These are phyloP conservation scores for Pichia nakasei DNA, from an alignment of 805 yeast species.

Conservation along the genomic window DNA sequence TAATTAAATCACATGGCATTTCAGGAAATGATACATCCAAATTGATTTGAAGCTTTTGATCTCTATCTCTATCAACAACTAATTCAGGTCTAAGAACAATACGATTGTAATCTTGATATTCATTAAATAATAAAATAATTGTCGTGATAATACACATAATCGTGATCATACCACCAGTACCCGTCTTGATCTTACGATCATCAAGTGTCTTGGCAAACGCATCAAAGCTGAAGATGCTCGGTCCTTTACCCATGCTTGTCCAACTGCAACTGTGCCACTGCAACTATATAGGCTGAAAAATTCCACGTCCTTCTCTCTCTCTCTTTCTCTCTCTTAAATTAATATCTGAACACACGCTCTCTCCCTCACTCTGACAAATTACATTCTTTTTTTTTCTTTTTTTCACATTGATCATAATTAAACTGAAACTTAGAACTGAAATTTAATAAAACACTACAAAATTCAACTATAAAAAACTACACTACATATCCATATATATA, in stretches of 20 bases:
- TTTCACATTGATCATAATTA: no score
- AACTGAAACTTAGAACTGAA: no score
- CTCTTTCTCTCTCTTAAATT: no score
- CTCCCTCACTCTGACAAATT: no score
- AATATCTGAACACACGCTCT: no score
- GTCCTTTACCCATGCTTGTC: constrained; percentile 22
- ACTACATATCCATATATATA: neutral
- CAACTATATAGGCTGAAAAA: no score
- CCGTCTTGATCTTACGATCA: constrained; percentile 81
- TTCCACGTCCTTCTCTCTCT: no score
- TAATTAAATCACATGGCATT: constrained; percentile 75
- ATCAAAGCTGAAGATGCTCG: constrained; percentile 53
- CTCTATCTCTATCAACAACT: constrained; percentile 78
- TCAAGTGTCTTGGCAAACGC: constrained; percentile 94
- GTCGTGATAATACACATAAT: constrained; percentile 57
- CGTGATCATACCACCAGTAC: constrained; percentile 87
- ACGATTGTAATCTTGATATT: constrained; percentile 64
- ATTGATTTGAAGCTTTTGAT: constrained; percentile 66
- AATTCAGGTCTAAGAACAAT: constrained; percentile 71
- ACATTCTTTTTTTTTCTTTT: no score
- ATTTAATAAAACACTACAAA: no score
- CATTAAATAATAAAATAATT: constrained; percentile 55
- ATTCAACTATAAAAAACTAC: neutral
- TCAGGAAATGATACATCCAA: constrained; percentile 77
- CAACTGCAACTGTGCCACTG: no score